A percentile compares a stretch with the other conserved stretches of the same genome.
Evolutionary conservation across 2,329 filamentous ascomycete species (phyloP).

Genomic region (Trichoderma cornu-damae): DNA sequence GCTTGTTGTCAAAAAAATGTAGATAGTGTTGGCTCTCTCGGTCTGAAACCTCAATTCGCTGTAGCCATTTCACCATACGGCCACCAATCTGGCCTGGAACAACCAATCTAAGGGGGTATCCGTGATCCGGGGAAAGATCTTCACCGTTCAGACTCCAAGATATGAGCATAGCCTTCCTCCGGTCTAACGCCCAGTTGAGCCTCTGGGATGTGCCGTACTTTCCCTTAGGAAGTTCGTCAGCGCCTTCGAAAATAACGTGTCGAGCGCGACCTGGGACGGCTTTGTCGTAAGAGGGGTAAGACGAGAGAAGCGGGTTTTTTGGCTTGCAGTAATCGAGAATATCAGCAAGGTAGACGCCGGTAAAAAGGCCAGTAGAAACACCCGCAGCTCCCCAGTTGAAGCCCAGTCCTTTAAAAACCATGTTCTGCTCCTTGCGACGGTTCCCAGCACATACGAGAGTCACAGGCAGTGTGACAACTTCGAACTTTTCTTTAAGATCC

Average conservation of each 20-base stretch:
- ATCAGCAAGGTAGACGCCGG: slow-evolving; percentile 70
- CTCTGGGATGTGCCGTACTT: slow-evolving; percentile 24
- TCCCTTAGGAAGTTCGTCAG: slow-evolving; percentile 84
- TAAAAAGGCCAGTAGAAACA: slow-evolving; percentile 81
- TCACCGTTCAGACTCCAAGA: slow-evolving; percentile 91
- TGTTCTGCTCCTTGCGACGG: slow-evolving; percentile 85
- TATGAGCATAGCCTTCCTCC: slow-evolving; percentile 76
- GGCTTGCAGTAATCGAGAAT: slow-evolving; percentile 62
- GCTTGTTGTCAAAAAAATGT: slow-evolving; percentile 88
- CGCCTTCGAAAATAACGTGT: slow-evolving; percentile 88
- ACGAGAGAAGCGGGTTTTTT: slow-evolving; percentile 37
- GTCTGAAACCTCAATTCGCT: slow-evolving; percentile 70
- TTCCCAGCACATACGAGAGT: slow-evolving; percentile 92
- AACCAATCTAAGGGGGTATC: slow-evolving; percentile 73
- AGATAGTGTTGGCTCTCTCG: slow-evolving; percentile 89
- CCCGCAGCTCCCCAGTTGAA: slow-evolving; percentile 92
- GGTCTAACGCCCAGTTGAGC: slow-evolving; percentile 51
- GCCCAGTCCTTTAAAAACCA: slow-evolving; percentile 85
- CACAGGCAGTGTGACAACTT: slow-evolving; percentile 78
- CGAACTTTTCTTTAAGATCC: slow-evolving; percentile 67
- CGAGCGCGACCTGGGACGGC: slow-evolving; percentile 50
- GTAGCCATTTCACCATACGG: slow-evolving; percentile 89
- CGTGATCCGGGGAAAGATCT: slow-evolving; percentile 73
- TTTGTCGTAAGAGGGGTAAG: no score
- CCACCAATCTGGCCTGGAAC: slow-evolving; percentile 91